Base-by-base conservation (phyloP, 805 yeast species). In the Sungouiella thailandica region DNA sequence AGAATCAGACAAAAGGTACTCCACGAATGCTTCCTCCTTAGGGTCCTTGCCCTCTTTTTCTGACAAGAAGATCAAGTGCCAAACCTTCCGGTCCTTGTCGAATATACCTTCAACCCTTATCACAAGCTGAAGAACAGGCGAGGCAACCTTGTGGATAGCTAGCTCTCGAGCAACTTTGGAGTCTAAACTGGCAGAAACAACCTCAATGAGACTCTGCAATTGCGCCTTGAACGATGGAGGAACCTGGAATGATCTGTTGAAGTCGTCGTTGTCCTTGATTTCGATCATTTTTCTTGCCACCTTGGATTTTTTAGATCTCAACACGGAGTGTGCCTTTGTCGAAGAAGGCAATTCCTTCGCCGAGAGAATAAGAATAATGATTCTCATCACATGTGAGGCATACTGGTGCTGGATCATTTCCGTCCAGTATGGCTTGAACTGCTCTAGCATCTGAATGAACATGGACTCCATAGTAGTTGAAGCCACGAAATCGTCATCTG, bases 271-370 rank as follows among this genome's bases (percentile, higher is more conserved):
- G 55, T 85, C 95, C 49, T 80, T 79, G 28, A 87, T 80, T 47
- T 84, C 93, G 50, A 87, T 85, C 95, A 86, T 85, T 55, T 88
- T 88, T 57, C 97, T 78, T 5, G 97, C 96, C 58, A 79, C 83
- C 58, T 77, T 88, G 32, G 87, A 83, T 60, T 72, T 83, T 53
- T 86, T 87, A 18, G 94, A 82, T 53, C 97, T 74, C 44, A 87
- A 66, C 5, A 83, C 74, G 1, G 89, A 83, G 51, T 78, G 79
- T 17, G 80, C 71, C 50, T 70, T 70, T 1, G 81, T 74, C 0
- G 88, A 62, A 4, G 89, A 79, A 12, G 95, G 93, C 35, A 88
- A 60, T 35, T 78, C 80, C 47, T 80, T 80, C 3, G 95, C 96
- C 2, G 93, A 69, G 22, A 87, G 57, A 10, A 88, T 72, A 34